These are phyloP conservation scores for Alectoria sarmentosa DNA, from an alignment of 495 filamentous ascomycete genomes.

Conservation along the genomic window DNA sequence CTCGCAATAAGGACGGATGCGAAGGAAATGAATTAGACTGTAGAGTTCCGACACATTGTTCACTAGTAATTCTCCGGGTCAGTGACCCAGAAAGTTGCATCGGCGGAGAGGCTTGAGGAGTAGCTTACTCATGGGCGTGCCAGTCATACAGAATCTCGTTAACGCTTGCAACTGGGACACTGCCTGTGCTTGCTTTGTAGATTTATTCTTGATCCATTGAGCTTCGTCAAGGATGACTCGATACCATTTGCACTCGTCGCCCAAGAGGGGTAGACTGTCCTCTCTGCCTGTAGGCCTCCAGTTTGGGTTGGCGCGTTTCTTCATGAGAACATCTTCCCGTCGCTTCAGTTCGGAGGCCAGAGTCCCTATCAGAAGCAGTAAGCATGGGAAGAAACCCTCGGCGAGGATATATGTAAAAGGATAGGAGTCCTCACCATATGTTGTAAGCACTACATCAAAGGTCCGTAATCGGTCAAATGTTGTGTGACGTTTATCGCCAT, in stretches of 20 bases:
- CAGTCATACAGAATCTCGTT: slow-evolving; percentile 79
- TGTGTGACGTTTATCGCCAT: slow-evolving; percentile 48
- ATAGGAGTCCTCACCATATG: slow-evolving; percentile 41
- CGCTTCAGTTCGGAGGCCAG: slow-evolving; percentile 62
- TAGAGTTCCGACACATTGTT: slow-evolving; percentile 80
- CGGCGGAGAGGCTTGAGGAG: not conserved
- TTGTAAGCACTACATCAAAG: slow-evolving; percentile 84
- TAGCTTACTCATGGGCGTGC: slow-evolving; percentile 68
- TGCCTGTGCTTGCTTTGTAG: slow-evolving; percentile 57
- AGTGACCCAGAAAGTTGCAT: not conserved
- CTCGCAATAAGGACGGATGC: slow-evolving; percentile 52
- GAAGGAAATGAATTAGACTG: slow-evolving; percentile 72
- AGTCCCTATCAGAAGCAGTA: slow-evolving; percentile 43
- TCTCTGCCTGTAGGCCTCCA: slow-evolving; percentile 27
- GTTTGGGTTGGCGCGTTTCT: slow-evolving; percentile 28
- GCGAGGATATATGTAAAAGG: not conserved
- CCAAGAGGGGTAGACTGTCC: slow-evolving; percentile 51
- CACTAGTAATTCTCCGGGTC: slow-evolving; percentile 22
- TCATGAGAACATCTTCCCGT: slow-evolving; percentile 38
- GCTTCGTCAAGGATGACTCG: slow-evolving; percentile 89
- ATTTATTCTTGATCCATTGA: slow-evolving; percentile 86
- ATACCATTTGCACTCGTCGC: slow-evolving; percentile 62
- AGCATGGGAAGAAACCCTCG: not conserved
- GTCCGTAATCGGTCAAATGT: slow-evolving; percentile 54
- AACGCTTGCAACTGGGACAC: slow-evolving; percentile 53